phyloP scores from a whole-genome alignment of 2,329 filamentous ascomycete species.

The Ophiocordyceps camponoti-rufipedis region DNA sequence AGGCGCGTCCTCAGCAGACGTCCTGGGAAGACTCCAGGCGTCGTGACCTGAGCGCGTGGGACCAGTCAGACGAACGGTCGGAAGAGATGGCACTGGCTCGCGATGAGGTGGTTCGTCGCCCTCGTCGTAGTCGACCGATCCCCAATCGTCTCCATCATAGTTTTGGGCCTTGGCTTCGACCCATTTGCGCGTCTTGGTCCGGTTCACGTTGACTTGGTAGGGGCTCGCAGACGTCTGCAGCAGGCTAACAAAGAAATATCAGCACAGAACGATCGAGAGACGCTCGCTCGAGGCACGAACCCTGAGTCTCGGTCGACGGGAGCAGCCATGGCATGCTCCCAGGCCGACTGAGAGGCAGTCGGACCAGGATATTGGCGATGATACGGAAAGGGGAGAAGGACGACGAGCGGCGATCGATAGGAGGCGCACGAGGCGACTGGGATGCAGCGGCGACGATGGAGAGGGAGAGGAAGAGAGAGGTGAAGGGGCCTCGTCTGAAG shows the following conservation, averaged over 20 bases:
- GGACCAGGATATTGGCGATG: not conserved
- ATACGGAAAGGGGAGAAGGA: not conserved
- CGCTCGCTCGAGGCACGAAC: not conserved
- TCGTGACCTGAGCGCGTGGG: not conserved
- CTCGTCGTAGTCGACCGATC: constrained; percentile 44
- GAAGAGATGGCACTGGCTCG: not conserved
- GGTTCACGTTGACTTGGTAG: constrained; percentile 75
- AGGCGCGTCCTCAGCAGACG: not conserved
- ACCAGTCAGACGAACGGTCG: not conserved
- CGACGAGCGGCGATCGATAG: not conserved
- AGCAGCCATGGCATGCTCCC: not conserved
- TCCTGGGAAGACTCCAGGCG: not conserved
- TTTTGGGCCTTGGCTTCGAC: constrained; percentile 70
- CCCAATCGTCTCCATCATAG: constrained; percentile 93
- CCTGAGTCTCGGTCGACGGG: not conserved
- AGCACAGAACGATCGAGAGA: not conserved
- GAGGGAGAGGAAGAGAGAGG: not conserved
- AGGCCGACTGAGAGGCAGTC: not conserved
- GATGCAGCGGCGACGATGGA: not conserved
- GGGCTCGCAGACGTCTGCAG: constrained; percentile 15
- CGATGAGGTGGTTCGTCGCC: constrained; percentile 6
- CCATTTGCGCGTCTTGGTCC: constrained; percentile 88
- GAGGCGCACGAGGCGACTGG: not conserved
- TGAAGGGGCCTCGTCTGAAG: not conserved
- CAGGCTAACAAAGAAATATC: constrained; percentile 6